Conservation (phyloP, 2,329 filamentous ascomycete species). For the Venturia oleaginea region DNA sequence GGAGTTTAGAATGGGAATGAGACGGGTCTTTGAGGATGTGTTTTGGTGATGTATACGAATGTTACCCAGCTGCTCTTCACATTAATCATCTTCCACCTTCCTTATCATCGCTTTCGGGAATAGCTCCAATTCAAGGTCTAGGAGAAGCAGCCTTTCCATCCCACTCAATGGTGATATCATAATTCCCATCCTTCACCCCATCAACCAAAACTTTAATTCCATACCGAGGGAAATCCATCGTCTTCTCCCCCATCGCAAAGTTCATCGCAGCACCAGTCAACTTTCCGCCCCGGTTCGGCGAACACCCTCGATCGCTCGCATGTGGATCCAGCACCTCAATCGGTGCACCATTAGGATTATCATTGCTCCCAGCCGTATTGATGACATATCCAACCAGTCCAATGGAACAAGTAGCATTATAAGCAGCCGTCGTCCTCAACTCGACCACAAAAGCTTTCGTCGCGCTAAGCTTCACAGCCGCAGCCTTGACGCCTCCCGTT, state of each 20-base stretch:
- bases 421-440: slow-evolving; percentile 16
- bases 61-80: no score
- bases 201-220: not conserved
- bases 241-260: not conserved
- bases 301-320: not conserved
- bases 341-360: not conserved
- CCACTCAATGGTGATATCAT: not conserved
- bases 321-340: slow-evolving; percentile 6
- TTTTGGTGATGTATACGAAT: no score
- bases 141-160: not conserved
- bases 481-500: slow-evolving; percentile 11
- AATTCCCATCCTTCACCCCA: slow-evolving; percentile 1
- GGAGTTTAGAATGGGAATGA: not conserved
- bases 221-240: not conserved
- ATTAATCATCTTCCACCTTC: no score
- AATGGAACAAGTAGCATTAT: slow-evolving; percentile 14
- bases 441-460: slow-evolving; percentile 16
- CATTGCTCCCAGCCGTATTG: slow-evolving; percentile 3
- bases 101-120: no score
- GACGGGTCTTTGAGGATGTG: no score
- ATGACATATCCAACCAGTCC: slow-evolving; percentile 16
- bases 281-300: not conserved
- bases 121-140: no score
- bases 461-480: slow-evolving; percentile 14
- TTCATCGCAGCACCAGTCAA: slow-evolving; percentile 3